Conservation (phyloP, 73 alveolate species). For the Paramecium pentaurelia region DNA sequence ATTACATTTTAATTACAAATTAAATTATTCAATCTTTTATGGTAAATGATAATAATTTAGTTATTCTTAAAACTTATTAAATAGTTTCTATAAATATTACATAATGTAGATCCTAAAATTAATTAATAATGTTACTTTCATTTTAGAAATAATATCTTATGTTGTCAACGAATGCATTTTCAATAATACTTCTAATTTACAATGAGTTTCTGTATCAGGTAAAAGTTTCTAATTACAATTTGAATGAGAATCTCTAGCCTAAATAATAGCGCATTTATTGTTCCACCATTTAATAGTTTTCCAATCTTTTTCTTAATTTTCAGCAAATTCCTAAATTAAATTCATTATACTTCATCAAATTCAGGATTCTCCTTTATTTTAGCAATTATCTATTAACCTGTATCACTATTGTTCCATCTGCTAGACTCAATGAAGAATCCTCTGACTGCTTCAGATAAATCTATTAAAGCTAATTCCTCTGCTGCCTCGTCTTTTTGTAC, state of each 20-base stretch:
- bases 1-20: not conserved
- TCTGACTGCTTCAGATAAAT: slow-evolving; percentile 47
- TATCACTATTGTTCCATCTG: slow-evolving; percentile 47
- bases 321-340: slow-evolving; percentile 25
- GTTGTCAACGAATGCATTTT: slow-evolving; percentile 41
- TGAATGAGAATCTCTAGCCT: slow-evolving; percentile 49
- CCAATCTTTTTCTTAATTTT: slow-evolving; percentile 61
- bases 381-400: not conserved
- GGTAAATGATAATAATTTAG: slow-evolving; percentile 9
- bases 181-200: slow-evolving; percentile 44
- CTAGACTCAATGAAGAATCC: slow-evolving; percentile 59
- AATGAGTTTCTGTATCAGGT: slow-evolving; percentile 53
- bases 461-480: slow-evolving; percentile 44
- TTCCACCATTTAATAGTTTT: slow-evolving; percentile 52
- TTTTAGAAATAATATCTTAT: not conserved
- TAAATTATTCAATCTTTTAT: slow-evolving; percentile 1
- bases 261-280: slow-evolving; percentile 40
- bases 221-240: slow-evolving; percentile 35
- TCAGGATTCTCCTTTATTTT: slow-evolving; percentile 52
- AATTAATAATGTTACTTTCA: not conserved
- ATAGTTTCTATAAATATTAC: slow-evolving; percentile 31
- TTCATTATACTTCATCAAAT: slow-evolving; percentile 7
- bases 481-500: slow-evolving; percentile 48
- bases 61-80: slow-evolving; percentile 8
- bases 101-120: slow-evolving; percentile 26